Evolutionary conservation across 352 stramenopile genomes (phyloP).

Genomic region (Pythium dissotocum): DNA sequence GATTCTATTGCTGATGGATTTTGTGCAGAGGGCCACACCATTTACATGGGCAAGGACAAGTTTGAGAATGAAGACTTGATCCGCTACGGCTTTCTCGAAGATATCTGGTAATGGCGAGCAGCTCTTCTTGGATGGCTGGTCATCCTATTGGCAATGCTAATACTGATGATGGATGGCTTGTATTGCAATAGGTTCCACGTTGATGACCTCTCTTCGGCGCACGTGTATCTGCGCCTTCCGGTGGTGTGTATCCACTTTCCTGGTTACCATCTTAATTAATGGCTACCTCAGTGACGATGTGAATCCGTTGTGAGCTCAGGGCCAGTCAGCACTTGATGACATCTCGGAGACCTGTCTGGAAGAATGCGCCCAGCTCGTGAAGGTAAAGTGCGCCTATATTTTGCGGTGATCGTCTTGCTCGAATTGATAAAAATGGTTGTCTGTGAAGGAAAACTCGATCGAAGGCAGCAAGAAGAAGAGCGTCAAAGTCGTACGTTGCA

Average conservation of each 20-base stretch:
- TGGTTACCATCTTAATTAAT: too few relatives aligned
- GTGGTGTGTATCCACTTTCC: conserved; percentile 36
- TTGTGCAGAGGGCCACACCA: conserved; percentile 80
- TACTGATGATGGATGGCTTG: background rate
- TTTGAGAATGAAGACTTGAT: conserved; percentile 99
- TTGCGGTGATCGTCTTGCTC: too few relatives aligned
- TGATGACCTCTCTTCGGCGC: conserved; percentile 96
- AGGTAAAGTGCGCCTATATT: conserved; percentile 44
- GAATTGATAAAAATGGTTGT: background rate
- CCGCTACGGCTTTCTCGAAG: conserved; percentile 94
- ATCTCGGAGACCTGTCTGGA: conserved; percentile 82
- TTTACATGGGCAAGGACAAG: conserved; percentile 99
- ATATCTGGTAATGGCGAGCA: conserved; percentile 81
- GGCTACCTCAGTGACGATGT: background rate
- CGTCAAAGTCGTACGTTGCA: conserved; percentile 69
- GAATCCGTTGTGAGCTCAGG: conserved; percentile 29
- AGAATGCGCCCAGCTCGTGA: conserved; percentile 91
- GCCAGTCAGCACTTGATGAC: conserved; percentile 72
- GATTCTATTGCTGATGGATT: background rate
- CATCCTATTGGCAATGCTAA: too few relatives aligned
- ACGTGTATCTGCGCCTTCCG: conserved; percentile 97
- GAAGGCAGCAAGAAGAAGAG: conserved; percentile 92
- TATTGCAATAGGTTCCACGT: conserved; percentile 93
- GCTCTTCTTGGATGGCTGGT: too few relatives aligned
- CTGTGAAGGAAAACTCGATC: conserved; percentile 89